Conservation (phyloP, 371 early-diverging fungal genomes). For the Zopfochytrium polystomum region DNA sequence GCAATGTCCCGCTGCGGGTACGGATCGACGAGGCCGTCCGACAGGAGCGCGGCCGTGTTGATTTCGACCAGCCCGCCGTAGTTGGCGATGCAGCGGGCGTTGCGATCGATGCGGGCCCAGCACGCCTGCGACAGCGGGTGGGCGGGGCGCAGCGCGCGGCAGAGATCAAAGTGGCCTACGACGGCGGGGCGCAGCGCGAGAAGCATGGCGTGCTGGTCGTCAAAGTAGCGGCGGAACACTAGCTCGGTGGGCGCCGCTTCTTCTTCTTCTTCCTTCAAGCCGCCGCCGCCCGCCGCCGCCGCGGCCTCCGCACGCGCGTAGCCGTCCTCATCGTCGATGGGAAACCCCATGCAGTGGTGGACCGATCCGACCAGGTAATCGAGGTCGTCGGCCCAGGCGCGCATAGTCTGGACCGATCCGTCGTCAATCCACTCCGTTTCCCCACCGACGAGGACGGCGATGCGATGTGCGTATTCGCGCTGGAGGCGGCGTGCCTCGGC, state of each 20-base stretch:
- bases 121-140: constrained; percentile 39
- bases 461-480: constrained; percentile 55
- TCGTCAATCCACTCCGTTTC: constrained; percentile 83
- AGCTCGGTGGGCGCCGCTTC: constrained; percentile 37
- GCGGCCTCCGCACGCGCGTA: constrained; percentile 32
- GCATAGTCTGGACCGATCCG: constrained; percentile 26
- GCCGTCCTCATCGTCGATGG: constrained; percentile 71
- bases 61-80: constrained; percentile 91
- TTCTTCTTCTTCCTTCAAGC: constrained; percentile 23
- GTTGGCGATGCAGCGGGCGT: constrained; percentile 68
- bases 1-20: too few relatives aligned
- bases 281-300: too few relatives aligned
- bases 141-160: constrained; percentile 73
- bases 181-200: constrained; percentile 67
- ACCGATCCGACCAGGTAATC: constrained; percentile 93
- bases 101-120: constrained; percentile 68
- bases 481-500: constrained; percentile 70
- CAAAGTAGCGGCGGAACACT: constrained; percentile 78
- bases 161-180: constrained; percentile 92
- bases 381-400: constrained; percentile 34
- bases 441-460: constrained; percentile 75
- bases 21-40: constrained; percentile 76
- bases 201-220: constrained; percentile 81
- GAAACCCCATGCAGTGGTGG: constrained; percentile 77
- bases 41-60: constrained; percentile 88